These are phyloP conservation scores for Penicillium daleae DNA, from an alignment of 495 filamentous ascomycete species.

Conservation along the genomic window DNA sequence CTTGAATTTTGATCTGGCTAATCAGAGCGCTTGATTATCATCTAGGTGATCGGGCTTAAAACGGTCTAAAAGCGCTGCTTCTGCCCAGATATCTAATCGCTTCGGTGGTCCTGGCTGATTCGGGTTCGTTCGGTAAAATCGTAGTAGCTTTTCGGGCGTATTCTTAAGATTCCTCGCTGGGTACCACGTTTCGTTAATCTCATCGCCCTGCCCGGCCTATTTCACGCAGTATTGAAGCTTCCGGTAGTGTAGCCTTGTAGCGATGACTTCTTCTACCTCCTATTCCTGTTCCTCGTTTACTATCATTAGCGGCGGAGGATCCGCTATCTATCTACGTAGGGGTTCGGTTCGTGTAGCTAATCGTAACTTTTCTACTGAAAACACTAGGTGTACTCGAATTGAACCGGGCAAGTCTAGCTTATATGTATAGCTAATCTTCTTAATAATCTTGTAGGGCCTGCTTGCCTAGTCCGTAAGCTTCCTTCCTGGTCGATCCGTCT, in stretches of 20 bases:
- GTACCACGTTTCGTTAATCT: slow-evolving; percentile 13
- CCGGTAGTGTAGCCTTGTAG: not conserved
- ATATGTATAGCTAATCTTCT: not conserved
- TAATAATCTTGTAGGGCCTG: not conserved
- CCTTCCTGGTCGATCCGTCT: not conserved
- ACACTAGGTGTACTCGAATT: slow-evolving; percentile 15
- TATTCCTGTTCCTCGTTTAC: slow-evolving; percentile 14
- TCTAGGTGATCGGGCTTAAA: not conserved
- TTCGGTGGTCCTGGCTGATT: slow-evolving; percentile 4
- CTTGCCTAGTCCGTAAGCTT: not conserved
- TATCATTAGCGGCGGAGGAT: not conserved
- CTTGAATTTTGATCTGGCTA: too few relatives aligned
- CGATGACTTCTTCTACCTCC: slow-evolving; percentile 12
- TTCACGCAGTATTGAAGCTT: slow-evolving; percentile 16
- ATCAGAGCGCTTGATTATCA: not conserved
- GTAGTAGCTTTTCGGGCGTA: not conserved
- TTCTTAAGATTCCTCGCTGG: slow-evolving; percentile 14
- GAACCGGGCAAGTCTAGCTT: not conserved
- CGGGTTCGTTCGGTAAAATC: slow-evolving; percentile 4
- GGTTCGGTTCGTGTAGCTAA: not conserved
- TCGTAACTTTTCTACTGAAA: slow-evolving; percentile 16
- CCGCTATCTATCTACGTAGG: not conserved
- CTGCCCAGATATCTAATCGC: not conserved
- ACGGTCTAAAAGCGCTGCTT: not conserved
- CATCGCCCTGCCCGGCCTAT: slow-evolving; percentile 6